Evolutionary conservation across 1,284 basidiomycete genomes (phyloP), one percentile per base, ranked within the genome.

Genomic region (Phellopilus nigrolimitatus): DNA sequence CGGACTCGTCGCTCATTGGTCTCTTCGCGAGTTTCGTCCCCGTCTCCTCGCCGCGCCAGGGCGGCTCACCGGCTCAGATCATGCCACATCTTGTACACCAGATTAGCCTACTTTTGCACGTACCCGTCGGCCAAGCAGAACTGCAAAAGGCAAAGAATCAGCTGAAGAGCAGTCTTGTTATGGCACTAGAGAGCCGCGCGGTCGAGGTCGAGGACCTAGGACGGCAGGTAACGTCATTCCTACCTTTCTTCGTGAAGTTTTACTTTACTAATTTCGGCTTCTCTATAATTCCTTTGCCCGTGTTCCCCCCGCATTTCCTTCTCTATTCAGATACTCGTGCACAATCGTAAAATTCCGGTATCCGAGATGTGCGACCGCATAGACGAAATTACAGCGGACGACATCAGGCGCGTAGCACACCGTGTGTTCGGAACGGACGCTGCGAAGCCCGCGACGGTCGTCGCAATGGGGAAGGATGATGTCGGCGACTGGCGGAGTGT

Each of bases 341-440:
- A 97, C 63, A 82, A 86, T 51, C 83, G 88, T 61, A 94, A 91
- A 66, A 79, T 97, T 39, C 82, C 88, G 3, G 79, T 95, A 21
- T 79, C 84, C 27, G 94, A 98, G 67, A 98, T 98, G 95, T 90
- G 88, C 55, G 82, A 80, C 9, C 86, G 85, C 65, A 93, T 99
- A 57, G 92, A 95, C 67, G 72, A 76, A 40, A 82, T 99, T 47
- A 85, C 84, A 15, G 65, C 88, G 9, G 77, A 80, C 30, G 80
- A 84, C 52, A 70, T 95, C 45, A 77, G 75, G 56, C 75, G 82
- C 25, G 91, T 94, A 8, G 91, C 91, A 2, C 71, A 70, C 28
- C 78, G 87, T 43, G 71, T 95, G 49, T 88, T 91, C 59, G 78
- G 84, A 7, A 75, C 77, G 0, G 69, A 77, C 43, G 78, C 76